Percentiles rank a stretch among this genome's conserved stretches.
These are phyloP conservation scores for Dactylellina sp. DNA, from an alignment of 2,329 filamentous ascomycete genomes.

Conservation along the genomic window DNA sequence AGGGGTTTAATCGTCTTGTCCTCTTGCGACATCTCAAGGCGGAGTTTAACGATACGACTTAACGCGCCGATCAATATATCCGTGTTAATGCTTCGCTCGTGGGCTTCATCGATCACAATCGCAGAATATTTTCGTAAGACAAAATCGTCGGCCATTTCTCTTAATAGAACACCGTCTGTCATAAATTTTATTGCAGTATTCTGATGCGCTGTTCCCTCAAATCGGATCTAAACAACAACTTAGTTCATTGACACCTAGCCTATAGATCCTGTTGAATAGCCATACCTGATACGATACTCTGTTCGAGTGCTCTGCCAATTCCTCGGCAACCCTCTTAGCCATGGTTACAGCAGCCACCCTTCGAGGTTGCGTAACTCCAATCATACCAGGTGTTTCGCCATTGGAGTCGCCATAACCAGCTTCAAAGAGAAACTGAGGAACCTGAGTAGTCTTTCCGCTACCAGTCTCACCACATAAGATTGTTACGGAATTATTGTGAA, in stretches of 20 bases:
- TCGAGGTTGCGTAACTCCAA: slow-evolving; percentile 93
- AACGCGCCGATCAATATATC: slow-evolving; percentile 98
- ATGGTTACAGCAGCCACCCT: slow-evolving; percentile 97
- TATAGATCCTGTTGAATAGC: slow-evolving; percentile 33
- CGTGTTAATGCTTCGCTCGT: slow-evolving; percentile 96
- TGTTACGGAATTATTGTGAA: slow-evolving; percentile 89
- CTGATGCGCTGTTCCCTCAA: slow-evolving; percentile 82
- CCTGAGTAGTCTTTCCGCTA: slow-evolving; percentile 96
- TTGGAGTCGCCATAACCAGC: slow-evolving; percentile 84
- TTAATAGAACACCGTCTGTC: slow-evolving; percentile 94
- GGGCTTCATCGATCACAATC: slow-evolving; percentile 94
- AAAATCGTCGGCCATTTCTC: slow-evolving; percentile 91
- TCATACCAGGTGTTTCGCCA: slow-evolving; percentile 87
- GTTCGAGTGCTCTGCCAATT: slow-evolving; percentile 80
- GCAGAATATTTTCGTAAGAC: slow-evolving; percentile 88
- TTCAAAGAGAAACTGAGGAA: slow-evolving; percentile 96
- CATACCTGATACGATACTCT: slow-evolving; percentile 78
- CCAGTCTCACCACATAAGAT: slow-evolving; percentile 95
- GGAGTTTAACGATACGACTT: slow-evolving; percentile 87
- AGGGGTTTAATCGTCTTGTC: slow-evolving; percentile 76
- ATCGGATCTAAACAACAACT: slow-evolving; percentile 75
- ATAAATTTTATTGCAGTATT: slow-evolving; percentile 97
- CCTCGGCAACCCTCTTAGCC: slow-evolving; percentile 88
- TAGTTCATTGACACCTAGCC: slow-evolving; percentile 13
- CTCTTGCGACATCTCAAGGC: slow-evolving; percentile 79